Base-by-base conservation (phyloP, 176 grass and related monocot genomes). In the Triticum turgidum region DNA sequence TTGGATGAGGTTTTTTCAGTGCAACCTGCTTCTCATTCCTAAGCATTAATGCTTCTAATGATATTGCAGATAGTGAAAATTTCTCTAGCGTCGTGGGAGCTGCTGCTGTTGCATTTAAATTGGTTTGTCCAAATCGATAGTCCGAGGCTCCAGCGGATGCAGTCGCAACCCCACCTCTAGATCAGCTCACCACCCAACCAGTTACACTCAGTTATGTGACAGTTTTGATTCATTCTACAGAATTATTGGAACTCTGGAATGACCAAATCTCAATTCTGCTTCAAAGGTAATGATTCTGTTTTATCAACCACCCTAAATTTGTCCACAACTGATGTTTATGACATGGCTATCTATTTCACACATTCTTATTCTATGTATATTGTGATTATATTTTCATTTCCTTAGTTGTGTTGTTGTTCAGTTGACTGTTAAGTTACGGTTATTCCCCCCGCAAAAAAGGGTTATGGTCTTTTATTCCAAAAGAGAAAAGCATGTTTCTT, bases 81-180 rank as follows among this genome's bases (percentile, higher is more conserved):
- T 93, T 89, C 35, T 89, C 89, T 87, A 89, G 85, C 65, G 89
- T 95, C 45, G 65, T 93, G 63, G 93, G 89, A 82, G 88, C 89
- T 69, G 87, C 86, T 63, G 88, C 91, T 21, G 87, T 92, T 65
- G 91, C 95, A 8, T 98, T 93, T 74, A 90, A 93, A 47, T 82
- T 73, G 14, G 87, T 93, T 88, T 98, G 93, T 68, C 89, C 89
- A 81, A 79, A 61, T 81, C 76, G 85, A 11, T 0, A 25, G 47
- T 51, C 61, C 61, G 10, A 11, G 10, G 22, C 22, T 64, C 62
- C 24, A 65, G 62, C 4, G 1, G 62, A 65, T 65, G 24, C 24
- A 65, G 11, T 25, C n/a, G 24, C 11, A 24, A 65, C 62, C 62
- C 62, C 24, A 4, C 62, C 62, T 65, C 62, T 12, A 6, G 62